Percentiles rank a stretch among this genome's conserved stretches.
phyloP scores from a whole-genome alignment of 306 rosid species.

The Potentilla sterilis region DNA sequence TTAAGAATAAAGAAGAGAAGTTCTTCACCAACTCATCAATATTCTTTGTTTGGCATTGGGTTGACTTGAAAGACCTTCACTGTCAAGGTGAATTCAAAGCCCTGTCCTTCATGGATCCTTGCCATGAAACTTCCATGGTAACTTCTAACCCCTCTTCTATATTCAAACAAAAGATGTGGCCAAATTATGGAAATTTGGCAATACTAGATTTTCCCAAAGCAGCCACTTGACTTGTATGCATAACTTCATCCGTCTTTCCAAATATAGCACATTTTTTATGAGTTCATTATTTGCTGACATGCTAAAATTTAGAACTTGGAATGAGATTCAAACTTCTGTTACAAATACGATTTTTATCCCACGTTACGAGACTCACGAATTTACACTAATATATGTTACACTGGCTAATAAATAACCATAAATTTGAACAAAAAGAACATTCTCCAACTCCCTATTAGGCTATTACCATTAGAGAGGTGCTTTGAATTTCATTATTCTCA shows the following conservation, averaged over 20 bases:
- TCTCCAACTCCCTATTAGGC: not conserved
- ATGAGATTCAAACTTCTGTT: not conserved
- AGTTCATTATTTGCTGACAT: not conserved
- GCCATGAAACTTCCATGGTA: not conserved
- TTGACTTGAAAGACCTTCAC: constrained; percentile 6
- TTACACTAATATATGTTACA: not conserved
- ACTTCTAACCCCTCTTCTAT: not conserved
- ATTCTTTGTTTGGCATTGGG: not conserved
- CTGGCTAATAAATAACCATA: not conserved
- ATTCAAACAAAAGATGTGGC: not conserved
- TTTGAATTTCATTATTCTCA: not conserved
- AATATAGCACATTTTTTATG: not conserved
- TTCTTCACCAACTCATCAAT: constrained; percentile 5
- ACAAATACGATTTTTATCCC: too few species aligned
- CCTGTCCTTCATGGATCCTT: not conserved
- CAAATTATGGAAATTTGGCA: not conserved
- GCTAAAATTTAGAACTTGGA: not conserved
- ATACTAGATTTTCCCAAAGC: not conserved
- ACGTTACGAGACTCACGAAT: not conserved
- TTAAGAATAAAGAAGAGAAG: too few species aligned
- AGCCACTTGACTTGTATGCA: constrained; percentile 6
- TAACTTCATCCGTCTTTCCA: not conserved
- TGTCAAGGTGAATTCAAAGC: not conserved
- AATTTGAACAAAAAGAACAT: not conserved
- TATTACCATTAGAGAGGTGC: not conserved